Percentiles rank a stretch among this genome's conserved stretches.
phyloP scores from a whole-genome alignment of 345 rosid species.

The Melastoma malabathricum region DNA sequence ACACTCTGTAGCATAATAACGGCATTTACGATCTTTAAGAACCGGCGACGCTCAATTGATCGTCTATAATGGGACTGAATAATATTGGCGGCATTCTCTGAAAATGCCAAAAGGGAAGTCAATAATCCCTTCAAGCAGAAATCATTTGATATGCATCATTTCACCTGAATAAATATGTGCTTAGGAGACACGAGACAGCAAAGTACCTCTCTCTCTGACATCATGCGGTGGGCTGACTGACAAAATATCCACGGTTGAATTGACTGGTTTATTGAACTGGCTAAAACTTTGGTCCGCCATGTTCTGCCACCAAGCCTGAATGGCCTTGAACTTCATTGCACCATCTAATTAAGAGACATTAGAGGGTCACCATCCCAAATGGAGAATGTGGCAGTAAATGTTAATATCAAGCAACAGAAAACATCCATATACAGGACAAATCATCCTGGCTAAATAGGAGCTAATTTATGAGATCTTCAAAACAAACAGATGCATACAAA shows the following conservation, averaged over 20 bases:
- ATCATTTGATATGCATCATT: too few relatives aligned
- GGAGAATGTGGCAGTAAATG: not conserved
- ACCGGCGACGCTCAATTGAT: constrained; percentile 23
- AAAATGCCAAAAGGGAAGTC: constrained; percentile 6
- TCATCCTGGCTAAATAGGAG: too few relatives aligned
- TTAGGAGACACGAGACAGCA: not conserved
- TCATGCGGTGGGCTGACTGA: constrained; percentile 16
- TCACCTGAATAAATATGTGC: too few relatives aligned
- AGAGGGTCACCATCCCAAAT: not conserved
- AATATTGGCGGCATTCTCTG: constrained; percentile 47
- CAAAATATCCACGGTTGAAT: constrained; percentile 15
- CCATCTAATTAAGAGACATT: constrained; percentile 35
- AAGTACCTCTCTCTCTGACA: constrained; percentile 32
- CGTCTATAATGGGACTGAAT: constrained; percentile 57
- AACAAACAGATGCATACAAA: constrained; percentile 8
- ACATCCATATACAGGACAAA: too few relatives aligned
- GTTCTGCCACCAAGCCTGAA: constrained; percentile 90
- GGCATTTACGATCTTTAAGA: constrained; percentile 33
- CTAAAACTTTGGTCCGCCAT: constrained; percentile 50
- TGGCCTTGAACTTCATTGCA: constrained; percentile 53
- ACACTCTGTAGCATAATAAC: constrained; percentile 38
- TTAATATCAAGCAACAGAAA: not conserved
- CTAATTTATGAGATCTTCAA: too few relatives aligned
- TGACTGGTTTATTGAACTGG: constrained; percentile 20
- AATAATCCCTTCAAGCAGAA: too few relatives aligned